Evolutionary conservation across 305 asterid species (phyloP), one percentile per base, ranked within the genome.

Genomic region (Rubia peregrina): DNA sequence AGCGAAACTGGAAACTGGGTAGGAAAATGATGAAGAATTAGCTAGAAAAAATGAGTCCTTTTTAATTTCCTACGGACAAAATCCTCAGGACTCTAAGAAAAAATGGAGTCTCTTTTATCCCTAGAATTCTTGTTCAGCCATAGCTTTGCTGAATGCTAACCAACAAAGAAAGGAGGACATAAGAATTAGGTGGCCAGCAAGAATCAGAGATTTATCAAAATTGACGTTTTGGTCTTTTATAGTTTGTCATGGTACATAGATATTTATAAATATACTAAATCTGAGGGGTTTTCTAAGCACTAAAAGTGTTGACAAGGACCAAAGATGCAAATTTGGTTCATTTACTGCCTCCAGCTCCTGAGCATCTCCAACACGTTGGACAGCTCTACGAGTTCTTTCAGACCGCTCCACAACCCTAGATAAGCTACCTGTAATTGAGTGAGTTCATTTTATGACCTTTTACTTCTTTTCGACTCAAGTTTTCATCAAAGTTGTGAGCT

Each of bases 111-210:
- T 2, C 17, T 64, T 41, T 40, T 17, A 10, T 38, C 38, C 44
- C 13, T 63, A 17, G 17, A 6, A 5, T 61, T 61, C 19, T 36
- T n/a, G 12, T 36, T 36, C 51, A 24, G 69, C 24, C 9, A 11
- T 11, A 62, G 67, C 67, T 65, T 65, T 9, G 36, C 53, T 5
- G 19, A 63, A 36, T n/a, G 53, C 69, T 8, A 65, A 9, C 53
- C 33, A 65, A 65, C 53, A 65, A 65, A 24, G 46, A 41, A 16
- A 41, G 9, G 30, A 13, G 51, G 69, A 19, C 69, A 65, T 13
- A 65, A 65, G 46, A n/a, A 65, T 40, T 65, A 40, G 69, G 69
- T 65, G 69, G 69, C 69, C 19, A 65, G 51, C 22, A n/a, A 41
- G 53, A 65, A 65, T 65, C 46, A 63, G 11, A 60, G 38, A 59